phyloP scores from a whole-genome alignment of 176 grass and related monocot species.

The Chloris gayana region DNA sequence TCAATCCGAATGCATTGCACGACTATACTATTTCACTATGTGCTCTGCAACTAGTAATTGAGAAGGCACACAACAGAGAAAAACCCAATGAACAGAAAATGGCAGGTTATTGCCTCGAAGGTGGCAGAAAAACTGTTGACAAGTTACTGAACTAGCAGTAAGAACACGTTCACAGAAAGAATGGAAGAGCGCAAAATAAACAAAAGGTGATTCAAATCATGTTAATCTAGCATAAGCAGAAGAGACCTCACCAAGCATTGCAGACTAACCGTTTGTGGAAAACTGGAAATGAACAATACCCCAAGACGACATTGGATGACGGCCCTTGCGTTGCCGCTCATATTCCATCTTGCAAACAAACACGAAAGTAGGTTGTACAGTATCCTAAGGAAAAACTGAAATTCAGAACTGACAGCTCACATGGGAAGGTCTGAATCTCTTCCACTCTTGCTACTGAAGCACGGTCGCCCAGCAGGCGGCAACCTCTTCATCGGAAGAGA shows the following conservation, averaged over 20 bases:
- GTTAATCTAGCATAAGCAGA: conserved; percentile 21
- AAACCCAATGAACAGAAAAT: not conserved
- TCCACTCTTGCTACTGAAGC: conserved; percentile 52
- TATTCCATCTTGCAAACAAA: conserved; percentile 36
- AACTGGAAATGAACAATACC: conserved; percentile 28
- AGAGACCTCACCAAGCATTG: conserved; percentile 27
- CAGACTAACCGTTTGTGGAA: conserved; percentile 29
- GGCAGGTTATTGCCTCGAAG: not conserved
- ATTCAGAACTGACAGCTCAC: conserved; percentile 33
- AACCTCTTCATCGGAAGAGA: conserved; percentile 58
- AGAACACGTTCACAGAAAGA: conserved; percentile 20
- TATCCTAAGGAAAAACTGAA: conserved; percentile 38
- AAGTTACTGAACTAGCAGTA: conserved; percentile 32
- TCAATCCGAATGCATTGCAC: too few species aligned
- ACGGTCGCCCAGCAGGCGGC: conserved; percentile 53
- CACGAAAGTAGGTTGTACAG: conserved; percentile 18
- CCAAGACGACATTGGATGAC: conserved; percentile 25
- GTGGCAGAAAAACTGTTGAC: conserved; percentile 3
- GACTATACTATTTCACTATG: not conserved
- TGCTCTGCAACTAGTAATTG: conserved; percentile 8
- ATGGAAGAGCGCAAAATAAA: conserved; percentile 11
- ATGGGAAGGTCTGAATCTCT: conserved; percentile 56
- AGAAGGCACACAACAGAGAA: not conserved
- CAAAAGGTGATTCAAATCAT: not conserved
- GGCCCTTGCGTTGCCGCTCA: conserved; percentile 19